Evolutionary conservation across 352 stramenopile species (phyloP).

Genomic region (Peronospora destructor): DNA sequence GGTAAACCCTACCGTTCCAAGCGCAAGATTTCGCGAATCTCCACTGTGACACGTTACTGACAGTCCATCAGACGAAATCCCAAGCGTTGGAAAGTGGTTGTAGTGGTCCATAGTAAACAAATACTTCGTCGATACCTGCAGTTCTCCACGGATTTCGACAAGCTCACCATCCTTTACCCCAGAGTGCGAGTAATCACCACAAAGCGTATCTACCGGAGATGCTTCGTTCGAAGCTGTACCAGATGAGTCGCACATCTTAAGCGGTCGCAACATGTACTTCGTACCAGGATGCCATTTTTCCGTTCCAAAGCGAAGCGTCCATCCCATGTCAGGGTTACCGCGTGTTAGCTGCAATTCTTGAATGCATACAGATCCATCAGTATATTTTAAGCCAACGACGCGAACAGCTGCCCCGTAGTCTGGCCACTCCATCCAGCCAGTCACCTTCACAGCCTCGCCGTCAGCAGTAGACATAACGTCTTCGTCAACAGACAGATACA

Average conservation of each 20-base stretch:
- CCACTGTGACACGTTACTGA: constrained; percentile 79
- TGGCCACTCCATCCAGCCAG: constrained; percentile 72
- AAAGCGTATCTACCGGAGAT: constrained; percentile 31
- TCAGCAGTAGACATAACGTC: constrained; percentile 1
- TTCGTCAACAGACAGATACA: constrained; percentile 52
- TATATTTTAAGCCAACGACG: constrained; percentile 56
- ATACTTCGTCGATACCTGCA: constrained; percentile 57
- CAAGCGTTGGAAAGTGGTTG: constrained; percentile 73
- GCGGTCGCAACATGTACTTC: constrained; percentile 57
- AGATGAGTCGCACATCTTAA: constrained; percentile 10
- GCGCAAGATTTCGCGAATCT: constrained; percentile 77
- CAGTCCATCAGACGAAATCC: constrained; percentile 66
- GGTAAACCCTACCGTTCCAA: constrained; percentile 82
- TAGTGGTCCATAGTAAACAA: constrained; percentile 84
- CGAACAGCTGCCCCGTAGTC: constrained; percentile 70
- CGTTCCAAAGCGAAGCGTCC: constrained; percentile 77
- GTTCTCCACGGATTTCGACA: constrained; percentile 58
- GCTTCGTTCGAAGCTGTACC: constrained; percentile 4
- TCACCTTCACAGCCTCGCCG: constrained; percentile 32
- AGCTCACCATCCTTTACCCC: constrained; percentile 49
- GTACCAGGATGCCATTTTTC: constrained; percentile 85
- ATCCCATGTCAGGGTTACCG: constrained; percentile 82
- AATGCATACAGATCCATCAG: constrained; percentile 52
- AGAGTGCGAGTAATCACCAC: constrained; percentile 51
- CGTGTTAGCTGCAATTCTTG: constrained; percentile 79